These are phyloP conservation scores for Eleusine coracana DNA, from an alignment of 176 grass and related monocot species.

Conservation along the genomic window DNA sequence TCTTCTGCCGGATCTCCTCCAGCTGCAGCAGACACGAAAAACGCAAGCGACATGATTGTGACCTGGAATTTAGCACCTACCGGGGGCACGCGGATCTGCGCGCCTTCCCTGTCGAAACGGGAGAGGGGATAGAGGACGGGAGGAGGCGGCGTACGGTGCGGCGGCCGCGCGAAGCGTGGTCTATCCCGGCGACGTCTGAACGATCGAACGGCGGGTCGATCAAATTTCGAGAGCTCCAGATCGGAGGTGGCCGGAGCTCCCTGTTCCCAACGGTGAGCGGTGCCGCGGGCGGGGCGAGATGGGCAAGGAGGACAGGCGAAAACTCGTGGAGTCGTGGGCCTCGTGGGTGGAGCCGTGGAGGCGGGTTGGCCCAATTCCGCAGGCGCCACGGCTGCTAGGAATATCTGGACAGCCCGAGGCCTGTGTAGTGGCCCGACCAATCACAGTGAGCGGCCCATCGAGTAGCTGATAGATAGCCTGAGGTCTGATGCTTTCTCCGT, in stretches of 20 bases:
- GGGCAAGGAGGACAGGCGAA: not conserved
- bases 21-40: constrained; percentile 40
- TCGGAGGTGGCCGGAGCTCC: constrained; percentile 29
- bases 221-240: constrained; percentile 3
- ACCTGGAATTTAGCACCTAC: not conserved
- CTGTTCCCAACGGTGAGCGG: constrained; percentile 14
- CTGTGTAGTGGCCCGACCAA: not conserved
- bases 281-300: not conserved
- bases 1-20: constrained; percentile 95
- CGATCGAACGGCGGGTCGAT: not conserved
- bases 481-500: no score
- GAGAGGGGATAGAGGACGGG: not conserved
- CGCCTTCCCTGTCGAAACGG: not conserved
- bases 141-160: constrained; percentile 52
- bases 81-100: constrained; percentile 39
- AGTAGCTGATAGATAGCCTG: not conserved
- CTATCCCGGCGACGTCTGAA: constrained; percentile 46
- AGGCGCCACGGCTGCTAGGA: not conserved
- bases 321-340: not conserved
- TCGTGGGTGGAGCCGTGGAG: not conserved
- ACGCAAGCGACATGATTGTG: not conserved
- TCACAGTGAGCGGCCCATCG: not conserved
- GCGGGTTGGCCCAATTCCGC: not conserved
- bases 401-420: not conserved
- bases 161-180: constrained; percentile 70